Conservation (phyloP, 345 rosid genomes). For the Populus deltoides region DNA sequence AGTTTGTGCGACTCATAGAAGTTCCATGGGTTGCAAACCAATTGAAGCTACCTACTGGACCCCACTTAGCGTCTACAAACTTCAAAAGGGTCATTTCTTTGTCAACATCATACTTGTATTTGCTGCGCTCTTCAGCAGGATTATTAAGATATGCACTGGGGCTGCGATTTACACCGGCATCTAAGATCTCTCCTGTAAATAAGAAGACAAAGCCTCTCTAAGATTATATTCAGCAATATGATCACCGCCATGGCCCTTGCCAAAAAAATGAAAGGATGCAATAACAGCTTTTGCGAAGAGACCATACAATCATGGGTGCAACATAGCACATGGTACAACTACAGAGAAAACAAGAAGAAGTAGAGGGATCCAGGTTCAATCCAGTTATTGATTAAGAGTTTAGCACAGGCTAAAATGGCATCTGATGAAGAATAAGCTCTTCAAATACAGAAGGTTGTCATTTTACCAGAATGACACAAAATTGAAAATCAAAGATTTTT, state of each 20-base stretch:
- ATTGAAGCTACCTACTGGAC: slow-evolving; percentile 93
- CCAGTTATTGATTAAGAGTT: not conserved
- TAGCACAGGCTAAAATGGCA: not conserved
- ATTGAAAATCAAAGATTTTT: not conserved
- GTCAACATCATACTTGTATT: slow-evolving; percentile 77
- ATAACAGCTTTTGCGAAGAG: not conserved
- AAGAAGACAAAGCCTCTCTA: slow-evolving; percentile 13
- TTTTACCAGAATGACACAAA: not conserved
- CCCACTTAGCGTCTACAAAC: slow-evolving; percentile 89
- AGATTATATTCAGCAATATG: not conserved
- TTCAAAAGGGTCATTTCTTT: slow-evolving; percentile 95
- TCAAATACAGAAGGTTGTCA: not conserved
- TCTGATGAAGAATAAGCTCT: not conserved
- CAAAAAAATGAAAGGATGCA: not conserved
- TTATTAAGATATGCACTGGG: slow-evolving; percentile 97
- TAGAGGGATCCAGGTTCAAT: not conserved
- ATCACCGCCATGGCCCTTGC: not conserved
- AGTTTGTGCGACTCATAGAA: slow-evolving; percentile 95
- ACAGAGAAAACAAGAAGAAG: not conserved
- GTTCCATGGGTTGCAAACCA: slow-evolving; percentile 99
- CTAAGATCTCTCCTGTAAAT: slow-evolving; percentile 75
- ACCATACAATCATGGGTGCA: not conserved
- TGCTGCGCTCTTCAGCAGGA: slow-evolving; percentile 68
- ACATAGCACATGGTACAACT: not conserved
- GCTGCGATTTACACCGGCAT: slow-evolving; percentile 94